Base-by-base conservation (phyloP, 2,329 filamentous ascomycete species). In the Fusarium staphyleae region DNA sequence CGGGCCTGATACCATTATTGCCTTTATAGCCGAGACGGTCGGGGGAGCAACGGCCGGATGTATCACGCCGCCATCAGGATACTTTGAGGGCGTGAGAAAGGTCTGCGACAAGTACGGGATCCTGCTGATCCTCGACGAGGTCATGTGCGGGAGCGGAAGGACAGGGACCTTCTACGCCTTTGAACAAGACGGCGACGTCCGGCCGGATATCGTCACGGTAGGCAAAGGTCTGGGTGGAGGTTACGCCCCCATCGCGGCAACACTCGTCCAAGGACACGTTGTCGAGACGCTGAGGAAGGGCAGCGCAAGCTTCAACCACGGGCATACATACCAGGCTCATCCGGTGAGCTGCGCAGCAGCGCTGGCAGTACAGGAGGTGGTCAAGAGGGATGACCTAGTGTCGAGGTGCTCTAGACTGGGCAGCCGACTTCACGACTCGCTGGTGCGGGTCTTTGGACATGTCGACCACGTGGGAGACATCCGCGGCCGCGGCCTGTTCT, bases 71-170 rank as follows among this genome's bases (percentile, higher is more conserved):
- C 79, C 87, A 0, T 74, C 77, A 0, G 89, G 88, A 0, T 95
- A 95, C 61, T 84, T 93, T 42, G 74, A 77, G 43, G 88, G 87
- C 1, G 84, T 93, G 72, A 82, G 82, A 64, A 74, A 76, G 2
- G 76, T 95, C 1, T 95, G 90, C 69, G 81, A 87, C 45, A 84
- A 83, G 55, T 79, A 93, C 66, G 89, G 87, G 0, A 85, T 87
- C 0, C 80, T 95, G 0, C 77, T 95, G n/a, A 87, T 93, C 37
- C 74, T 93, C 0, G 91, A 95, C 65, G 90, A 93, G 44, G 80
- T 91, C 36, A 90, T 92, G 87, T 87, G 83, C 40, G 87, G 87
- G 2, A 81, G 82, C 70, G 86, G 86, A 1, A 75, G 85, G 1
- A 80, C 78, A 0, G 86, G 85, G 0, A 79, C 75, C 4, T 70